Conservation (phyloP, 352 stramenopile species). For the Thalassiosira allenii region DNA sequence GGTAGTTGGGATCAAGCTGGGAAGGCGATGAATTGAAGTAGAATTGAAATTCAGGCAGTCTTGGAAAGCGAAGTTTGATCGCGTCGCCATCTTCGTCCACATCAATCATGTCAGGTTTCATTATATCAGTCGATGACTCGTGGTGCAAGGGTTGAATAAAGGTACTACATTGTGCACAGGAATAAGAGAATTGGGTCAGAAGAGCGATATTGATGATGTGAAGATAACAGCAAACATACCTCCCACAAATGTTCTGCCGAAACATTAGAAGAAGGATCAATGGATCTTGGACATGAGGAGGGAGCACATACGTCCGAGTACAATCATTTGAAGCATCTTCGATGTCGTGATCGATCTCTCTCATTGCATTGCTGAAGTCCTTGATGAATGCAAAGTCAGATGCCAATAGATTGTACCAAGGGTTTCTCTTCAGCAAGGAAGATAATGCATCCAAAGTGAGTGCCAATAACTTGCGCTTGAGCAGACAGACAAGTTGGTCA, state of each 20-base stretch:
- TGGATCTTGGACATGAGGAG: constrained; percentile 69
- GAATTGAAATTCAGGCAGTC: constrained; percentile 69
- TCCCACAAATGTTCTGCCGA: constrained; percentile 70
- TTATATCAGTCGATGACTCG: constrained; percentile 13
- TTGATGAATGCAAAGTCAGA: constrained; percentile 79
- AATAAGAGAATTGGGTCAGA: neutral
- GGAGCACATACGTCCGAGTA: constrained; percentile 68
- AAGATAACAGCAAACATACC: neutral
- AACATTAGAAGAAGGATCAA: constrained; percentile 80
- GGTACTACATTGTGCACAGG: constrained; percentile 43
- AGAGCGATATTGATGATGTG: no score
- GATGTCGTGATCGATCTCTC: constrained; percentile 60
- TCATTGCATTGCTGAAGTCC: constrained; percentile 65
- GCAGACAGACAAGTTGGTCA: constrained; percentile 69
- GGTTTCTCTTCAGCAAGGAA: constrained; percentile 81
- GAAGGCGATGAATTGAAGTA: constrained; percentile 81
- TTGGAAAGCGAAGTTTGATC: constrained; percentile 14
- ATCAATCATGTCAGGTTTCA: neutral
- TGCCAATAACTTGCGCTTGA: constrained; percentile 69
- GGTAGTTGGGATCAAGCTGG: constrained; percentile 67
- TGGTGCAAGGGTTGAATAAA: constrained; percentile 82
- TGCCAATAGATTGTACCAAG: constrained; percentile 67
- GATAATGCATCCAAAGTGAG: constrained; percentile 78
- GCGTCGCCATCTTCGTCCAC: constrained; percentile 17
- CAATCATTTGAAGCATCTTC: constrained; percentile 3